Conservation (phyloP, 2,329 filamentous ascomycete species). For the Fusarium circinatum region DNA sequence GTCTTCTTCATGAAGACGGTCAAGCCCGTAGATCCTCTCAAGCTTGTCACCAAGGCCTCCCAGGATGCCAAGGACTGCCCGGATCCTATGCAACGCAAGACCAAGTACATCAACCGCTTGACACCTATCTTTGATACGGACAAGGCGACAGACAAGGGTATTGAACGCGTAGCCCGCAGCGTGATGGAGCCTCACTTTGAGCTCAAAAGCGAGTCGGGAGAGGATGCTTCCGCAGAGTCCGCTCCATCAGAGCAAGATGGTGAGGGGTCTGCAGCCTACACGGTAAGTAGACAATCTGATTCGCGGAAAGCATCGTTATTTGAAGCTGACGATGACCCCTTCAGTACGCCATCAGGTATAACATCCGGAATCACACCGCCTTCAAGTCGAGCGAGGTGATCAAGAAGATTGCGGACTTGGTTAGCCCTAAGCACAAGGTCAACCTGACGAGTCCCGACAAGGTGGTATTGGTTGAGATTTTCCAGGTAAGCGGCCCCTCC, state of each 20-base stretch:
- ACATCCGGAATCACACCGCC: slow-evolving; percentile 76
- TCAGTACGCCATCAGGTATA: slow-evolving; percentile 87
- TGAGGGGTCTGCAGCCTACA: slow-evolving; percentile 44
- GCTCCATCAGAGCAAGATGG: slow-evolving; percentile 26
- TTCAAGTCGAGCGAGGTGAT: slow-evolving; percentile 77
- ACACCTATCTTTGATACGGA: slow-evolving; percentile 64
- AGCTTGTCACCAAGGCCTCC: slow-evolving; percentile 65
- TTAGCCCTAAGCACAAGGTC: slow-evolving; percentile 77
- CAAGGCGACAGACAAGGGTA: slow-evolving; percentile 74
- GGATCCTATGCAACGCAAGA: slow-evolving; percentile 56
- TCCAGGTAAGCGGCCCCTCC: slow-evolving; percentile 66
- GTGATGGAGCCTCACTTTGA: slow-evolving; percentile 74
- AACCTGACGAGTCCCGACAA: slow-evolving; percentile 82
- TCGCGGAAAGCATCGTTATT: slow-evolving; percentile 6
- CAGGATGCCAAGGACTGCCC: slow-evolving; percentile 60
- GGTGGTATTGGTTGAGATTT: slow-evolving; percentile 82
- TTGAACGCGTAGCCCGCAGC: slow-evolving; percentile 70
- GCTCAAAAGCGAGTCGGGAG: slow-evolving; percentile 48
- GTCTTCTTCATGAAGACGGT: slow-evolving; percentile 70
- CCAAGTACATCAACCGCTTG: slow-evolving; percentile 68
- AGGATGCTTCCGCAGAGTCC: slow-evolving; percentile 21
- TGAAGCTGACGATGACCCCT: slow-evolving; percentile 24
- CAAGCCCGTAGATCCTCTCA: slow-evolving; percentile 64
- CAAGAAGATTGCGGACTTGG: slow-evolving; percentile 72
- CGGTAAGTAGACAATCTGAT: slow-evolving; percentile 53